Evolutionary conservation across 257 asterid species (phyloP).

Genomic region (Solanum gracilifrons): DNA sequence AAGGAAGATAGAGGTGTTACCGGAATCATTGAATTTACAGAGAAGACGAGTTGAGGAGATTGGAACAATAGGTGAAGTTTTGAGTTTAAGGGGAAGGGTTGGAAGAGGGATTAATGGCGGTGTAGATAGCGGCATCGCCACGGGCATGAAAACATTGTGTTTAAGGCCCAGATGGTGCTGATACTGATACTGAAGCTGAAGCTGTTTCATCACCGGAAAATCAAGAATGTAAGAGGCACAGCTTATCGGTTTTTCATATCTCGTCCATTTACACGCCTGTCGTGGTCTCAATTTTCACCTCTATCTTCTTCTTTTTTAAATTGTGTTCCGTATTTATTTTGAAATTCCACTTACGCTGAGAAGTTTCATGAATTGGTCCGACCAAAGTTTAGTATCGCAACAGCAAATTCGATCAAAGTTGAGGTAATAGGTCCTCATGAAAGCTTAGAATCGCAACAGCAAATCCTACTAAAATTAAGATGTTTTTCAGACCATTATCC

Average conservation of each 20-base stretch:
- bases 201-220: not conserved
- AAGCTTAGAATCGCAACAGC: too few species aligned
- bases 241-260: not conserved
- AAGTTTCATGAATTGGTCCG: too few species aligned
- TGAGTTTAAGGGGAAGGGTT: not conserved
- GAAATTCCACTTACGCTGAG: accelerated
- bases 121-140: not conserved
- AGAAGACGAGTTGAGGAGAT: not conserved
- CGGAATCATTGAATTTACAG: conserved; percentile 3
- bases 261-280: not conserved
- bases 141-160: not conserved
- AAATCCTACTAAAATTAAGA: too few species aligned
- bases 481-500: too few species aligned
- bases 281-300: not conserved
- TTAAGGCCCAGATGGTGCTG: not conserved
- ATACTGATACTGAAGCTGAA: not conserved
- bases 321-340: too few species aligned
- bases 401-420: too few species aligned
- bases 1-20: not conserved
- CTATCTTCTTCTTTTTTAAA: too few species aligned
- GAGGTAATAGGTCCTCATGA: too few species aligned
- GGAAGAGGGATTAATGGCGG: not conserved
- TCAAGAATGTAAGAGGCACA: not conserved
- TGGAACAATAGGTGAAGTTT: not conserved
- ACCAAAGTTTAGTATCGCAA: too few species aligned